Base-by-base conservation (phyloP, 352 stramenopile genomes). In the Phytopythium mirpurense region DNA sequence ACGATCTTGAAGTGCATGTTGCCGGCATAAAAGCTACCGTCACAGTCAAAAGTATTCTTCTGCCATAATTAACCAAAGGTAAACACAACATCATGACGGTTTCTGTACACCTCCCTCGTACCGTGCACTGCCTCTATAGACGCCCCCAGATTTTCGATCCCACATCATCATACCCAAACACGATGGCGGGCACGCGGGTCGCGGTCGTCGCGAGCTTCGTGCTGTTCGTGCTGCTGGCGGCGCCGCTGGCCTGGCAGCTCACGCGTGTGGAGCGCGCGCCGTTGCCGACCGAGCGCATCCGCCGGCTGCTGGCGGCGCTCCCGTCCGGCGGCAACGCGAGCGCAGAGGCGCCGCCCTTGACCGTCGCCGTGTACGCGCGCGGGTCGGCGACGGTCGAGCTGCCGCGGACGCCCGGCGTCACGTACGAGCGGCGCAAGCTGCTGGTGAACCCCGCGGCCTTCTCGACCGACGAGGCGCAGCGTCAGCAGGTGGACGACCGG, bases 131-230 rank as follows among this genome's bases (percentile, higher is more conserved):
- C n/a, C n/a, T n/a, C n/a, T n/a, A n/a, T n/a, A n/a, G n/a, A 38
- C 35, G 5, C 35, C 12, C n/a, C 35, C 35, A 38, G 15, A 16
- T 7, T 3, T 18, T 41, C 36, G 6, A 3, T 41, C 16, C 16
- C 16, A 2, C 16, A 41, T 41, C 36, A 68, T 47, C 8, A 23
- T 3, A 23, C 36, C 1, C 15, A 0, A 19, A 7, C 36, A 23
- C 16, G 36, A 92, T 92, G 81, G 78, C 73, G 26, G 81, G 78
- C 50, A 90, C 81, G 31, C 71, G 82, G 44, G 64, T 92, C 54
- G 74, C 87, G 50, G 83, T 91, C 57, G 81, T 91, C 23, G 74
- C 68, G 49, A 72, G 70, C 49, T 90, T 92, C 63, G 74, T 84
- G 64, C 54, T 88, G 46, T 90, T 90, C 63, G 67, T 70, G 60